Evolutionary conservation across 2,329 filamentous ascomycete genomes (phyloP), one percentile per base, ranked within the genome.

Genomic region (Alternaria infectoria): DNA sequence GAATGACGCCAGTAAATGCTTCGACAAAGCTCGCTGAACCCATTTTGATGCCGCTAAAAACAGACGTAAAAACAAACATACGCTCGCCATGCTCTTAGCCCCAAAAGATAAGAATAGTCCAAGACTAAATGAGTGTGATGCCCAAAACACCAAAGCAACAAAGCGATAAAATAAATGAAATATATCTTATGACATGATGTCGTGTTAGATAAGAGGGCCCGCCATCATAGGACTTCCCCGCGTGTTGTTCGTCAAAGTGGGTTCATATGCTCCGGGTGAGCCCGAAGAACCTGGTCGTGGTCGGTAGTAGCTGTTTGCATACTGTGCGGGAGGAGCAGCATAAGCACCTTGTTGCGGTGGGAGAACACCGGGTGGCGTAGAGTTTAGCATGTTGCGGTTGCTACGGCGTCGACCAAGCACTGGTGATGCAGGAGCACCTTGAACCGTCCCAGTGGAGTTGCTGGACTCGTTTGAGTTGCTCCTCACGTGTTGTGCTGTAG

Each of bases 381-480:
- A 68, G 21, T 66, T 71, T 12, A 70, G 69, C 46, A 78, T 76
- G 55, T 74, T 78, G 44, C 78, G 78, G 54, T 71, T 79, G 69
- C 78, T 80, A 57, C 76, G 74, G 46, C 78, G 71, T 19, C 78
- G 72, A 30, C 66, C 66, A 11, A 80, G 70, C 17, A 65, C 69
- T 36, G 78, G 74, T 13, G 76, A 76, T 23, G 74, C 57, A 15
- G 74, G 68, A 30, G 64, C 66, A 45, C 63, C 67, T 45, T 72
- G 71, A n/a, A 71, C 64, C 6, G 74, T 76, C 13, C 72, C 68
- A 4, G 76, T 69, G n/a, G 77, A 79, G 30, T 65, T 70, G 15
- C 67, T 69, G 2, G 77, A 78, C 52, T 79, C 77, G 40, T 79
- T 78, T 4, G 77, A 79, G 40, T 74, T 76, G 44, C 68, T 77